phyloP scores from a whole-genome alignment of 192 early-diverging fungal genomes.

The Haplosporangium gracile region DNA sequence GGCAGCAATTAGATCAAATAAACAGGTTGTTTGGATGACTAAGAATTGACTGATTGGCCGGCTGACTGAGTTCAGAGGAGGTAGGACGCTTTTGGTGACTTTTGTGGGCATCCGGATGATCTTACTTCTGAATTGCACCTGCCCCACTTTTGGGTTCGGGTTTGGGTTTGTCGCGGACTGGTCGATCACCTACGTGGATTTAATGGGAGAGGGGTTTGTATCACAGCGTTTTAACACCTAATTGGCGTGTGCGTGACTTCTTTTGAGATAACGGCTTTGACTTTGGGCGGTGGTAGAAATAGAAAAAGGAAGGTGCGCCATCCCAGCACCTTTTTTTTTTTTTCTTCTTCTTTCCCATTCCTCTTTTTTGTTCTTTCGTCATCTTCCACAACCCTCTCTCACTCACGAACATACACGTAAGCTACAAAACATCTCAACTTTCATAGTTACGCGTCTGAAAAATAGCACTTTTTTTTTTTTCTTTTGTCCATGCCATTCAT shows the following conservation, averaged over 20 bases:
- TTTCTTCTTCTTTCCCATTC: background rate
- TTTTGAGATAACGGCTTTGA: background rate
- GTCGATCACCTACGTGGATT: background rate
- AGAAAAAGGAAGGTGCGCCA: background rate
- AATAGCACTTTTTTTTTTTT: background rate
- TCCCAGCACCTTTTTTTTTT: background rate
- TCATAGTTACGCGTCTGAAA: background rate
- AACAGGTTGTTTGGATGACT: background rate
- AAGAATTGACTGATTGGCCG: background rate
- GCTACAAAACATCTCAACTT: background rate
- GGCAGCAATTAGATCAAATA: slow-evolving; percentile 15
- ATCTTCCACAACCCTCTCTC: background rate
- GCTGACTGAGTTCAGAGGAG: background rate
- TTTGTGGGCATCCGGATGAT: background rate
- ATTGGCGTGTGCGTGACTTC: background rate
- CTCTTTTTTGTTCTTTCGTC: background rate
- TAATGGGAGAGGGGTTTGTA: background rate
- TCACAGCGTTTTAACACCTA: background rate
- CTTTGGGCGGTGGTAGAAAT: background rate
- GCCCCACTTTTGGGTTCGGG: background rate
- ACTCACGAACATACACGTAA: background rate
- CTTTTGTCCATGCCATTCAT: background rate
- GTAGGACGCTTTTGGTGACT: background rate
- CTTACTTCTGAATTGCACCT: background rate
- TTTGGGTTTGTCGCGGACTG: background rate